A percentile compares a stretch with the other conserved stretches of the same genome.
Evolutionary conservation across 73 alveolate species (phyloP).

Genomic region (Blepharisma japonicum): DNA sequence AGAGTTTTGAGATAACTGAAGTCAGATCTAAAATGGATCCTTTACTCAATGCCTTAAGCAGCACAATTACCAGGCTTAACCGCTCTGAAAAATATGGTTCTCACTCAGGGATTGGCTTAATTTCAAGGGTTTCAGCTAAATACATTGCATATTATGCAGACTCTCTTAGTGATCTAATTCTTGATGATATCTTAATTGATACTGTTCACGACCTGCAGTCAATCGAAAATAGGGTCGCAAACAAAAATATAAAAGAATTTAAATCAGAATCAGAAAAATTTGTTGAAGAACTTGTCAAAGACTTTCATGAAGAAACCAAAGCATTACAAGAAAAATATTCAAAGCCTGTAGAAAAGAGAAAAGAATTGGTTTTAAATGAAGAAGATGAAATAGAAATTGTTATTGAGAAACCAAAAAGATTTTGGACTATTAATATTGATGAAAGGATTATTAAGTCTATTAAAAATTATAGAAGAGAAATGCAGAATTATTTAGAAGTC

Average conservation of each 20-base stretch:
- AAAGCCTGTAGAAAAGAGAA: not conserved
- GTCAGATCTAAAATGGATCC: too few relatives aligned
- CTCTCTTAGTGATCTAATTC: slow-evolving; percentile 49
- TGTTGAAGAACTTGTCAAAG: not conserved
- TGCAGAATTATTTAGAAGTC: not conserved
- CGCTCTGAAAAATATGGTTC: not conserved
- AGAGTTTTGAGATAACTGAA: too few relatives aligned
- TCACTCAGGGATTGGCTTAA: slow-evolving; percentile 38
- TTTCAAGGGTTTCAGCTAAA: slow-evolving; percentile 60
- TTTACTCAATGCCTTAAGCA: not conserved
- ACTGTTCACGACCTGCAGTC: slow-evolving; percentile 48
- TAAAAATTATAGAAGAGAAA: not conserved
- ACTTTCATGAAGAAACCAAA: slow-evolving; percentile 25
- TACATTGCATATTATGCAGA: slow-evolving; percentile 54
- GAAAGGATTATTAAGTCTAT: not conserved
- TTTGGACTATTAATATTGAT: not conserved
- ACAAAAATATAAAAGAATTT: not conserved
- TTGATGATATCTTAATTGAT: slow-evolving; percentile 58
- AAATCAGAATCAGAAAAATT: not conserved
- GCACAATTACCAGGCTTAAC: not conserved
- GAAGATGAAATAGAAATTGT: not conserved
- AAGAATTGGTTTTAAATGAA: not conserved
- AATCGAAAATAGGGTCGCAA: slow-evolving; percentile 26
- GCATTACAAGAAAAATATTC: not conserved
- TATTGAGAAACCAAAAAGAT: slow-evolving; percentile 3